Evolutionary conservation across 306 rosid species (phyloP), one percentile per base, ranked within the genome.

Genomic region (Dalbergia cochinchinensis): DNA sequence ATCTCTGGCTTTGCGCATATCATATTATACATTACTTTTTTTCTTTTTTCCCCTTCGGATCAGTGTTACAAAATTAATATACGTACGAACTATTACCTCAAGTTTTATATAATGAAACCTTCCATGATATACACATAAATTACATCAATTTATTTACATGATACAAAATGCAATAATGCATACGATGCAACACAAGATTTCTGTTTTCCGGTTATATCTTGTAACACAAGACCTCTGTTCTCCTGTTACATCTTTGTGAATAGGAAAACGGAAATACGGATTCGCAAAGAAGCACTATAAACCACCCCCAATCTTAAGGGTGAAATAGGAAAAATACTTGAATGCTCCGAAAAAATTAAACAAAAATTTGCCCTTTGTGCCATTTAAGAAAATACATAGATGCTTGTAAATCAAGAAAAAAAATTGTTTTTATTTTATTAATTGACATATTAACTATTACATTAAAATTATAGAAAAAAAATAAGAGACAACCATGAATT

Each of bases 81-180:
- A 35, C 16, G 48, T 6, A 35, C 48, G 3, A 33, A 13, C 42
- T 26, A 11, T 41, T 26, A 60, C 65, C 65, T 5, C 8, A 37
- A 5, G 31, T 53, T 19, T 18, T 35, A 9, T 53, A 3, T 3
- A 34, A 14, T 73, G 6, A 16, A 20, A 31, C 19, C 41, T 22
- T 15, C 51, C 33, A 61, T 31, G 42, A 26, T 26, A 65, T 42
- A 5, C 44, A 11, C 62, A 41, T 26, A 54, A 42, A 41, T 8
- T 47, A 53, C 74, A 73, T 57, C 34, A 44, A 66, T 65, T 18
- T 81, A 47, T 81, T 42, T 19, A 80, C 53, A 64, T 31, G 54
- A 41, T 50, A 26, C 78, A 80, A 26, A 26, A 26, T 26, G 2
- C 31, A 26, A 26, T 26, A 39, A 62, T 50, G 80, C 41, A 18